A percentile compares a stretch with the other conserved stretches of the same genome.
Conservation (phyloP, 2,329 filamentous ascomycete species). For the Fusarium caatingaense region DNA sequence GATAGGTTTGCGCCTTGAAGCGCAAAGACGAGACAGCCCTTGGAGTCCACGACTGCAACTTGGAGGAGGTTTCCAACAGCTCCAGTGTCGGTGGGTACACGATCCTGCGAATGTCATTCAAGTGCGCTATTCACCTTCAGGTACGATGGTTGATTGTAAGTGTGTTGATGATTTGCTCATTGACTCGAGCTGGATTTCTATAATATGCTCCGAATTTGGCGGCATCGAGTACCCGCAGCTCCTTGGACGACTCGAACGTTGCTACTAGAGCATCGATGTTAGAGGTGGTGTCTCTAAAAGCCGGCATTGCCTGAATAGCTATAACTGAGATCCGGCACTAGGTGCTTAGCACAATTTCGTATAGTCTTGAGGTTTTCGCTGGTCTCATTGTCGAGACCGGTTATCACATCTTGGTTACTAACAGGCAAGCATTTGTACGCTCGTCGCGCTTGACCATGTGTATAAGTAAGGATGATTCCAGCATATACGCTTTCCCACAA, state of each 20-base stretch:
- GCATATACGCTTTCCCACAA: accelerated
- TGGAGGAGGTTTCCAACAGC: not conserved
- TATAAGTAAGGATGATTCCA: not conserved
- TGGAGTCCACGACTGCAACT: not conserved
- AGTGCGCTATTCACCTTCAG: too few relatives aligned
- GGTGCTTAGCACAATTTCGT: accelerated
- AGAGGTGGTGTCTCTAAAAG: too few relatives aligned
- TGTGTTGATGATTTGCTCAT: not conserved
- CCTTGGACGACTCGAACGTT: too few relatives aligned
- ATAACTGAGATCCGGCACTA: not conserved
- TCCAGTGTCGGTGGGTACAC: not conserved
- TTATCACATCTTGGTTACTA: too few relatives aligned
- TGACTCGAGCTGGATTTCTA: not conserved
- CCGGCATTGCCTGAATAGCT: not conserved
- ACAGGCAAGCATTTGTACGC: not conserved
- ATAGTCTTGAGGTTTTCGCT: too few relatives aligned
- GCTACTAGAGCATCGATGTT: too few relatives aligned
- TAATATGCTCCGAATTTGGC: not conserved
- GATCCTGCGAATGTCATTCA: not conserved
- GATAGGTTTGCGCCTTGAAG: too few relatives aligned
- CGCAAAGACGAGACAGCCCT: not conserved
- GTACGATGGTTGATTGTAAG: not conserved
- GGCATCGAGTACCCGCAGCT: not conserved
- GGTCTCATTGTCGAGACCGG: too few relatives aligned
- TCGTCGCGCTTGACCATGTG: accelerated